Base-by-base conservation (phyloP, 2,329 filamentous ascomycete genomes). In the Basipetospora chlamydospora region DNA sequence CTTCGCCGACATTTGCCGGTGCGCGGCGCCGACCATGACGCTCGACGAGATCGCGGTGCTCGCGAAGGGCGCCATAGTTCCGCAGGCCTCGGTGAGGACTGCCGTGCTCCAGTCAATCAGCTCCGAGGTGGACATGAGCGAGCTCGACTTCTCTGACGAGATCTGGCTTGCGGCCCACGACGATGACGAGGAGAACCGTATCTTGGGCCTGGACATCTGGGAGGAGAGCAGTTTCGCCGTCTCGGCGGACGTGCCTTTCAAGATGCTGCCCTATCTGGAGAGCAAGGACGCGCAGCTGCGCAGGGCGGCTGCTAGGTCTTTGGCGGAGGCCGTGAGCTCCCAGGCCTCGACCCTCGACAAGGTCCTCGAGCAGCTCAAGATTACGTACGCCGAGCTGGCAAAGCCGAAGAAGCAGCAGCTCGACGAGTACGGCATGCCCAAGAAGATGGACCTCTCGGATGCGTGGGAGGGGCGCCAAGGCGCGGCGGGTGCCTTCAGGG, bases 81-180 rank as follows among this genome's bases (percentile, higher is more conserved):
- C 84, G 3, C 78, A 95, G 49, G 64, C 73, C 6, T 73, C 81
- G 33, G 86, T 96, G 25, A 74, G 90, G 41, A 84, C 80, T 11
- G 80, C 87, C 5, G 79, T 88, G 6, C 61, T 98, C 28, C 88
- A 95, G 56, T 82, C 82, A 6, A 88, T 96, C 48, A 86, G 86
- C 50, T 75, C 84, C 15, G 87, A 96, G 44, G 76, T 98, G 31
- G 88, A 96, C 53, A 72, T 98, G 63, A 87, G 80, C 39, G 87
- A 95, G 36, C 66, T 87, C 23, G 71, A 77, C 21, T 90, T 86
- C 49, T 90, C 81, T 3, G 80, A 90, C 42, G 83, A 96, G 52
- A 80, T 98, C 16, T 98, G 86, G 86, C 67, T 98, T 28, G 83
- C 83, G 29, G 88, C 78, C 49, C 87, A 98, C 49, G 90, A 98